phyloP scores from a whole-genome alignment of 2,329 filamentous ascomycete species.

The Coniochaeta ligniaria region DNA sequence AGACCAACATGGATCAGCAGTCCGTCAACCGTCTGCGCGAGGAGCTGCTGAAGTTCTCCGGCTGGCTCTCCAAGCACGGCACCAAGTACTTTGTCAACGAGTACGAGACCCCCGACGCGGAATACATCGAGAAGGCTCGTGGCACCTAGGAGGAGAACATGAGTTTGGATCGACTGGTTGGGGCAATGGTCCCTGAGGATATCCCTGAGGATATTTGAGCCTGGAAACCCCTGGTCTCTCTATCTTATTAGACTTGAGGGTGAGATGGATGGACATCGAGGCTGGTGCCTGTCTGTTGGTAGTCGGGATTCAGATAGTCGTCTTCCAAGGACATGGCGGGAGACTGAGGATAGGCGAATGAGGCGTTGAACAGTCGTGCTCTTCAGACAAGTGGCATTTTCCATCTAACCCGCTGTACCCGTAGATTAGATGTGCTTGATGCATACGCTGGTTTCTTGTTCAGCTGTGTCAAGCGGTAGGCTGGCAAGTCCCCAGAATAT shows the following conservation, averaged over 20 bases:
- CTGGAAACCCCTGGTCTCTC: not conserved
- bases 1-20: slow-evolving; percentile 96
- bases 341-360: not conserved
- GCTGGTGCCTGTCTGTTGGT: too few relatives aligned
- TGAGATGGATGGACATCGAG: too few relatives aligned
- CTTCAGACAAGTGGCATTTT: not conserved
- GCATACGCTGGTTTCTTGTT: too few relatives aligned
- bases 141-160: slow-evolving; percentile 24
- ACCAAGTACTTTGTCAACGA: slow-evolving; percentile 69
- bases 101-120: slow-evolving; percentile 65
- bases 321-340: too few relatives aligned
- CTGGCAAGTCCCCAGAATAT: too few relatives aligned
- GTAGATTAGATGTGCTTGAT: not conserved
- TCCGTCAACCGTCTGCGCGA: slow-evolving; percentile 83
- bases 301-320: too few relatives aligned
- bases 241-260: not conserved
- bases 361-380: not conserved
- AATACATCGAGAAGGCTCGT: slow-evolving; percentile 64
- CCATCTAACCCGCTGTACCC: not conserved
- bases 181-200: not conserved
- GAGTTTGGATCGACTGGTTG: not conserved
- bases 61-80: slow-evolving; percentile 75
- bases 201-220: too few relatives aligned
- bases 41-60: slow-evolving; percentile 78
- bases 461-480: too few relatives aligned